These are phyloP conservation scores for Aspergillus sp. DNA, from an alignment of 2,329 filamentous ascomycete species.

Conservation along the genomic window DNA sequence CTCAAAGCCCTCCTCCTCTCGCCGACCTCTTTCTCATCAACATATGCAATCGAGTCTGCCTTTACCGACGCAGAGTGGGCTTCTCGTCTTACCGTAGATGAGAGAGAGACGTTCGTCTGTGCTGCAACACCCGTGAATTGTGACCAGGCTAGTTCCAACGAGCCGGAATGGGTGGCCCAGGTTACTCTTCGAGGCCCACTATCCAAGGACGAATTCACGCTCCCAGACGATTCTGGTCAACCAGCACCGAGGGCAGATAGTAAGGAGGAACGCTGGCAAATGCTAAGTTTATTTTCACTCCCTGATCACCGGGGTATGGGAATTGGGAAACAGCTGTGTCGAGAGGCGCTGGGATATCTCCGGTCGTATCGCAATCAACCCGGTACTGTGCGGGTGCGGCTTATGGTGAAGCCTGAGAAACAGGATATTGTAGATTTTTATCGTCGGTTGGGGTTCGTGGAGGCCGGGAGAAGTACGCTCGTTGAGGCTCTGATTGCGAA, in stretches of 20 bases:
- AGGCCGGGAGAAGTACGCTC: constrained; percentile 23
- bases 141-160: constrained; percentile 1
- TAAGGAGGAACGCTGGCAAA: constrained; percentile 24
- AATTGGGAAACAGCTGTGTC: constrained; percentile 20
- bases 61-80: constrained; percentile 22
- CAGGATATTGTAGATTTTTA: constrained; percentile 21
- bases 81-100: constrained; percentile 13
- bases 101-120: constrained; percentile 27
- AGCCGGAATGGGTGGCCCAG: constrained; percentile 25
- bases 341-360: constrained; percentile 19
- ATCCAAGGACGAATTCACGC: constrained; percentile 14
- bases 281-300: constrained; percentile 27
- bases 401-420: constrained; percentile 27
- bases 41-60: constrained; percentile 24
- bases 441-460: constrained; percentile 20
- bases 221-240: constrained; percentile 20
- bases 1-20: constrained; percentile 24
- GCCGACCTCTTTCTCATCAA: constrained; percentile 24
- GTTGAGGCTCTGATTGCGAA: constrained; percentile 24
- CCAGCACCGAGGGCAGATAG: constrained; percentile 12
- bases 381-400: constrained; percentile 14
- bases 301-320: constrained; percentile 25
- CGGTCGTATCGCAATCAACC: constrained; percentile 6
- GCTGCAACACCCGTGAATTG: constrained; percentile 6
- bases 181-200: constrained; percentile 26